Percentiles rank a stretch among this genome's conserved stretches.
Evolutionary conservation across 2,329 filamentous ascomycete genomes (phyloP).

Genomic region (Penicillium fuscoglaucum): DNA sequence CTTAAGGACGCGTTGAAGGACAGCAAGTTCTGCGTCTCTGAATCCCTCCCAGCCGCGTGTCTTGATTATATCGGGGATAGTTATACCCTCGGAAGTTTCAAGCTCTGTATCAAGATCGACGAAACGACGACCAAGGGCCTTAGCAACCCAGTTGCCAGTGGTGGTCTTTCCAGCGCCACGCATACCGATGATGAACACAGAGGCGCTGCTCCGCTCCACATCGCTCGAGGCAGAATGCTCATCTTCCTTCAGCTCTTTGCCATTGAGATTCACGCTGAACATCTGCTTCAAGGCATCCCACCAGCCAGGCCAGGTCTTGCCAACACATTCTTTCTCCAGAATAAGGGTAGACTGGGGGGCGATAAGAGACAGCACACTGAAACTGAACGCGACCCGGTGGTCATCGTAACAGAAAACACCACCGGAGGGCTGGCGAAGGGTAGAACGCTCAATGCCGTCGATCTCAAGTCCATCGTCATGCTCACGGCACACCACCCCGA

Average conservation of each 20-base stretch:
- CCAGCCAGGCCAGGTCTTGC: conserved; percentile 99
- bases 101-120: conserved; percentile 87
- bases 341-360: conserved; percentile 72
- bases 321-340: conserved; percentile 86
- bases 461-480: conserved; percentile 87
- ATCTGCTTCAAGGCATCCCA: conserved; percentile 84
- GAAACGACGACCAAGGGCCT: conserved; percentile 72
- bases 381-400: conserved; percentile 97
- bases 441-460: conserved; percentile 56
- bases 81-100: conserved; percentile 69
- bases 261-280: conserved; percentile 75
- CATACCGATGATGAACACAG: conserved; percentile 96
- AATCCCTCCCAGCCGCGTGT: conserved; percentile 84
- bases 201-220: conserved; percentile 53
- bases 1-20: conserved; percentile 71
- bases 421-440: conserved; percentile 57
- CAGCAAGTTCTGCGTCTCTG: conserved; percentile 71
- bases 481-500: conserved; percentile 81
- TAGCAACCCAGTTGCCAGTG: conserved; percentile 79
- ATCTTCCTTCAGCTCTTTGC: conserved; percentile 60
- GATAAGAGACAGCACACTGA: conserved; percentile 79
- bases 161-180: conserved; percentile 96
- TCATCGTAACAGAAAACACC: conserved; percentile 94
- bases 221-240: conserved; percentile 40
- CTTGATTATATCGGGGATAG: conserved; percentile 83